Percentiles rank a stretch among this genome's conserved stretches.
These are phyloP conservation scores for Auricularia heimuer DNA, from an alignment of 768 basidiomycete species.

Conservation along the genomic window DNA sequence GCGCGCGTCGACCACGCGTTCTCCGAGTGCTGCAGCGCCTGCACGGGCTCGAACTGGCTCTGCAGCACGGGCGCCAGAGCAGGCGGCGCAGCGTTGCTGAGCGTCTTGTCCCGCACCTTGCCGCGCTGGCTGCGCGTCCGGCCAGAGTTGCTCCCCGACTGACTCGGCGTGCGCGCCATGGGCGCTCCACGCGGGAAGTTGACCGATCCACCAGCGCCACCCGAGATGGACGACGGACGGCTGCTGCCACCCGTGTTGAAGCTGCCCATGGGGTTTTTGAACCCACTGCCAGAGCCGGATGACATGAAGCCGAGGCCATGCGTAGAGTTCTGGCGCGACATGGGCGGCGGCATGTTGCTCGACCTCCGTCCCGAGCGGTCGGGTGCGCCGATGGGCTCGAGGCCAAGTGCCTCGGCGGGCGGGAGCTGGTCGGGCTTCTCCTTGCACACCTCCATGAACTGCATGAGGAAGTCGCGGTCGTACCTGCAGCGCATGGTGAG, in stretches of 20 bases:
- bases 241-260: slow-evolving; percentile 13
- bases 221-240: slow-evolving; percentile 8
- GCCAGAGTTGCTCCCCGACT: slow-evolving; percentile 30
- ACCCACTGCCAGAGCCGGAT: slow-evolving; percentile 7
- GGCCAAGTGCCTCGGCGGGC: slow-evolving; percentile 81
- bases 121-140: slow-evolving; percentile 78
- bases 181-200: slow-evolving; percentile 14
- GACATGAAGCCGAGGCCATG: background rate
- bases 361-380: slow-evolving; percentile 30
- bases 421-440: slow-evolving; percentile 91
- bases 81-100: slow-evolving; percentile 31
- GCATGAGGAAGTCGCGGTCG: slow-evolving; percentile 93
- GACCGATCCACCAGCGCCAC: background rate
- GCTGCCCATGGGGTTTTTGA: slow-evolving; percentile 13
- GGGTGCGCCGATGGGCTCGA: slow-evolving; percentile 45
- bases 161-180: slow-evolving; percentile 55
- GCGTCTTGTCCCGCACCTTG: slow-evolving; percentile 53
- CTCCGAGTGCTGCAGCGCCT: slow-evolving; percentile 64
- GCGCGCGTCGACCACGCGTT: slow-evolving; percentile 68
- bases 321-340: slow-evolving; percentile 27
- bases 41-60: slow-evolving; percentile 47
- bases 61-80: slow-evolving; percentile 9
- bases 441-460: slow-evolving; percentile 91
- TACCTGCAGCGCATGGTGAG: slow-evolving; percentile 43
- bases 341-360: slow-evolving; percentile 34